Evolutionary conservation across 2,329 filamentous ascomycete species (phyloP).

Genomic region (Claviceps sp.): DNA sequence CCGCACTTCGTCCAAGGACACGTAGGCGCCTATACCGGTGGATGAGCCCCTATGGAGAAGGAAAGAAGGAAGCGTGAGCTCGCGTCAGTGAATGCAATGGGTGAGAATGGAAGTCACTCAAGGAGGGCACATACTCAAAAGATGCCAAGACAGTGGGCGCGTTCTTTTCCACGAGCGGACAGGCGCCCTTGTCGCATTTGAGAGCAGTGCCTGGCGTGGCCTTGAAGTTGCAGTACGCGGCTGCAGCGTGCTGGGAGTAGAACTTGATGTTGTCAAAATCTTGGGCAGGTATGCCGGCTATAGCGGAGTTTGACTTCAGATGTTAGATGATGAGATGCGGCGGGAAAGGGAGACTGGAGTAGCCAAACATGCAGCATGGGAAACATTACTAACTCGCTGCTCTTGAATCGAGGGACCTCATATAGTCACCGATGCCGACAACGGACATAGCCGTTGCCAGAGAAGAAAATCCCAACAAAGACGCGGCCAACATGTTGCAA

Average conservation of each 20-base stretch:
- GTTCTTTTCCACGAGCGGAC: conserved; percentile 29
- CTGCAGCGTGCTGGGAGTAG: conserved; percentile 37
- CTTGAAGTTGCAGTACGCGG: conserved; percentile 40
- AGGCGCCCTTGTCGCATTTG: conserved; percentile 29
- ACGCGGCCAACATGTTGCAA: conserved; percentile 11
- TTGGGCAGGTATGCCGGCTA: conserved; percentile 13
- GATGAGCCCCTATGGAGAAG: conserved; percentile 19
- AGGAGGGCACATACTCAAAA: conserved; percentile 19
- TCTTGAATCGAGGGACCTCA: conserved; percentile 17
- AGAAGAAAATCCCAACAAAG: conserved; percentile 14
- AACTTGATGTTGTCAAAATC: conserved; percentile 24
- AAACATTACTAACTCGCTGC: not conserved
- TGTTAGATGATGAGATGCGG: not conserved
- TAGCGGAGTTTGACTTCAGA: not conserved
- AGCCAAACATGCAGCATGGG: not conserved
- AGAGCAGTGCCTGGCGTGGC: conserved; percentile 24
- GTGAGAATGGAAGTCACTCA: not conserved
- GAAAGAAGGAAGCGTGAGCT: not conserved
- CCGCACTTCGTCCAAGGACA: conserved; percentile 34
- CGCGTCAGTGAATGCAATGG: conserved; percentile 1
- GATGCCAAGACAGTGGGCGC: conserved; percentile 29
- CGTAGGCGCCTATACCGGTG: conserved; percentile 36
- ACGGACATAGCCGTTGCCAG: conserved; percentile 15
- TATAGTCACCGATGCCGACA: conserved; percentile 13
- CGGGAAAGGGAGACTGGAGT: not conserved